Base-by-base conservation (phyloP, 768 basidiomycete genomes). In the Tricholoma terreum region DNA sequence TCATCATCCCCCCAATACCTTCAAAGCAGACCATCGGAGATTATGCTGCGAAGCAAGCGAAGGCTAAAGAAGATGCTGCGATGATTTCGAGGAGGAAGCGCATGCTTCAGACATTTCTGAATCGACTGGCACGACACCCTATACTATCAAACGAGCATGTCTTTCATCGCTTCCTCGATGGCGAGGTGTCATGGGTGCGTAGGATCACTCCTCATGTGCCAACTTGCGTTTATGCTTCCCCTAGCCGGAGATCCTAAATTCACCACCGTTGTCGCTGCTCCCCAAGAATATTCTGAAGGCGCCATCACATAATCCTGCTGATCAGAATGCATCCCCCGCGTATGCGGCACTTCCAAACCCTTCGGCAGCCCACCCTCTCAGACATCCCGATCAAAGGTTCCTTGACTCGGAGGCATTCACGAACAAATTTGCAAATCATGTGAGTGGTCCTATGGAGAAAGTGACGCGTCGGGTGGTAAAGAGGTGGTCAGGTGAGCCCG, bases 211-310 rank as follows among this genome's bases (percentile, higher is more conserved):
- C 30, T 9, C 15, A 24, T n/a, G 10, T 31, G 27, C 46, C 27
- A 42, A 33, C 38, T 22, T 51, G 31, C 46, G 17, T 4, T 50
- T 49, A 54, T 48, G 22, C 34, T 57, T 52, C 42, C n/a, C 61
- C 35, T 65, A 96, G 94, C 84, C 85, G 31, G 97, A 99, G 73
- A 92, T 98, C 3, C 71, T 97, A 21, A 90, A 93, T 71, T 94
- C 94, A 0, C 92, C 94, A 6, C 97, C 97, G 1, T 70, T 98
- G 56, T 93, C 94, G 1, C 77, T 87, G 43, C 75, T 98, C 1
- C 97, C 97, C 3, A 98, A 97, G 82, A 98, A 98, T 70, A 87
- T 93, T 11, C 80, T 99, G 49, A 94, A 94, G 69, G 94, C 96
- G 0, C 94, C 97, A 3, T 91, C 95, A 2, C 92, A 97, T 71